phyloP scores from a whole-genome alignment of 345 rosid genomes.

The Zanthoxylum bungeanum region DNA sequence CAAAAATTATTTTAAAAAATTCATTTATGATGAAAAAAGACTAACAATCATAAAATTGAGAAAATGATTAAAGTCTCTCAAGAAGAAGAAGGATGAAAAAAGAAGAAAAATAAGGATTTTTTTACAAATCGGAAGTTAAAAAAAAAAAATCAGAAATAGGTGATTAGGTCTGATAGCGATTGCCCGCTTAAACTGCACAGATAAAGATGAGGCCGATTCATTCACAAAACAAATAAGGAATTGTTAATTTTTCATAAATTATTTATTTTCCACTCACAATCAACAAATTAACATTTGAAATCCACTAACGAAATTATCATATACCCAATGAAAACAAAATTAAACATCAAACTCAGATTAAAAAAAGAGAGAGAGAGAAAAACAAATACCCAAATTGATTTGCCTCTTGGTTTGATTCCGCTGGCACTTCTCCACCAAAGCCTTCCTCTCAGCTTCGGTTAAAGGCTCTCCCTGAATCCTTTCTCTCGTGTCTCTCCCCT shows the following conservation, averaged over 20 bases:
- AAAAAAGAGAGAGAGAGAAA: not conserved
- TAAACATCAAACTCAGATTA: not conserved
- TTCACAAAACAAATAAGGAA: not conserved
- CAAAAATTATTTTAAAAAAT: no score
- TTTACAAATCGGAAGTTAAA: no score
- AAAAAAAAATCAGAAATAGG: no score
- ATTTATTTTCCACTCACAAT: not conserved
- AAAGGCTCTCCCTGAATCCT: constrained; percentile 65
- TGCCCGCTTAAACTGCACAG: no score
- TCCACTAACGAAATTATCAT: not conserved
- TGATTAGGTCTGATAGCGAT: no score
- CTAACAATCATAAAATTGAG: no score
- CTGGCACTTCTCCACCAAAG: constrained; percentile 65
- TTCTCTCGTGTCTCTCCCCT: constrained; percentile 54
- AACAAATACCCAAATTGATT: constrained; percentile 57
- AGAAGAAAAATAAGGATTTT: no score
- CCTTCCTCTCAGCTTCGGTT: constrained; percentile 72
- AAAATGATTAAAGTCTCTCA: no score
- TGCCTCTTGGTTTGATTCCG: constrained; percentile 67
- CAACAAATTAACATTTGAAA: not conserved
- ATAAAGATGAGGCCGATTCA: no score
- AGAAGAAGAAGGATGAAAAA: no score
- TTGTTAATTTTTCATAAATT: not conserved
- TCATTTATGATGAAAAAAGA: no score
- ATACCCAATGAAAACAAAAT: not conserved